Base-by-base conservation (phyloP, 2,329 filamentous ascomycete species). In the Huntiella bhutanensis region DNA sequence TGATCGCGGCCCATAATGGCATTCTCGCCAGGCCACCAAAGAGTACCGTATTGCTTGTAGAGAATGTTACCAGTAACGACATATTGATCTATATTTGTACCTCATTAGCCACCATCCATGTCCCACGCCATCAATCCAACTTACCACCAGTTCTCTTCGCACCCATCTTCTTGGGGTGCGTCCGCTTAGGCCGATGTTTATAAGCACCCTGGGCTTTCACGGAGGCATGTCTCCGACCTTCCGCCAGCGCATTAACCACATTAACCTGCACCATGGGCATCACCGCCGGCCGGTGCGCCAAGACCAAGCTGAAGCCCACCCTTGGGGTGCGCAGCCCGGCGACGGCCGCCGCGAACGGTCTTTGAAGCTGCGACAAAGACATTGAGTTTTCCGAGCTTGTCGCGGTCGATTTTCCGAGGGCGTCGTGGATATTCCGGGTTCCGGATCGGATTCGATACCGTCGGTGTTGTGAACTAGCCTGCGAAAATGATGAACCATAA, bases 61-160 rank as follows among this genome's bases (percentile, higher is more conserved):
- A 98, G 82, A 63, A 98, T 98, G 68, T 94, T 96, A 46, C 91
- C 91, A 4, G 87, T 82, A 49, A 94, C 81, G 33, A 98, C 91
- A 62, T 80, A 93, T 67, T 95, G 82, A 60, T 88, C 82, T 87
- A 58, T 49, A 33, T 35, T 16, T 28, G 22, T 28, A 17, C 17
- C 17, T 11, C 28, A 22, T 28, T 37, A 36, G 42, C 40, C 40
- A 28, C 19, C 13, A 28, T 28, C 8, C 33, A 19, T 36, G 42
- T 16, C 33, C 17, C 16, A 19, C 15, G n/a, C 7, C 11, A n/a
- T 28, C 17, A 32, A 12, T 41, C n/a, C 28, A 11, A 36, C 74
- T 38, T 68, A 82, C 83, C 88, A 62, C 83, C 85, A 13, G 80
- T 80, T 63, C 88, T 85, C 71, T 98, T 98, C 4, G 88, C 87